Base-by-base conservation (phyloP, 768 basidiomycete species). In the Dentipellis fragilis region DNA sequence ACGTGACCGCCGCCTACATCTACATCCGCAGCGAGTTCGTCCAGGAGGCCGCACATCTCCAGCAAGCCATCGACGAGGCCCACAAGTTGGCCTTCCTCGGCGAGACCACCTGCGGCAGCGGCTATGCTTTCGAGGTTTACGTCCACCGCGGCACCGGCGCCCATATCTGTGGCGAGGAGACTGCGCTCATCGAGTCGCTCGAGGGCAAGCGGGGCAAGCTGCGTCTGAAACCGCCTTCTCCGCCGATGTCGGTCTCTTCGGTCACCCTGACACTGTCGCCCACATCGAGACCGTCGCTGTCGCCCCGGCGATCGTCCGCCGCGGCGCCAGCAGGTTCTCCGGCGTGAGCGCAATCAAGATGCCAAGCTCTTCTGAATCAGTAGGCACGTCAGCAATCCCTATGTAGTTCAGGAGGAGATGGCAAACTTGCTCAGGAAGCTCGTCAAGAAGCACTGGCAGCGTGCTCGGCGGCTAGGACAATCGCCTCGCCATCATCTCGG, bases 151-250 rank as follows among this genome's bases (percentile, higher is more conserved):
- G 95, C 16, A 95, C 95, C 1, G 95, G 95, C 53, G 95, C 95
- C 19, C 97, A 99, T 73, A 95, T 99, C 60, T 99, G 95, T 66
- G 95, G 95, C 22, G 95, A 99, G 72, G 95, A 99, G 72, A 98
- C 95, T 0, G 95, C 95, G 3, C 75, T 99, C 19, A 99, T 99
- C 63, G 95, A 99, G 75, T 89, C 87, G 62, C 70, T 99, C 52
- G 95, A 98, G 72, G 95, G 95, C 10, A 99, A 99, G 71, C 95
- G 97, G 71, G 95, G 95, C 22, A 99, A 99, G 68, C 95, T 95
- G 0, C 80, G 95, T 51, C 77, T 99, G 61, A 99, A 99, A 76
- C 95, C 95, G 3, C 95, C 42, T 99, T 98, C 83, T 95, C 95
- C 3, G 95, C 95, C 54, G 95, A 98, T 60, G 95, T 98, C 48